phyloP scores from a whole-genome alignment of 805 yeast species.

The Candida loeiensis region DNA sequence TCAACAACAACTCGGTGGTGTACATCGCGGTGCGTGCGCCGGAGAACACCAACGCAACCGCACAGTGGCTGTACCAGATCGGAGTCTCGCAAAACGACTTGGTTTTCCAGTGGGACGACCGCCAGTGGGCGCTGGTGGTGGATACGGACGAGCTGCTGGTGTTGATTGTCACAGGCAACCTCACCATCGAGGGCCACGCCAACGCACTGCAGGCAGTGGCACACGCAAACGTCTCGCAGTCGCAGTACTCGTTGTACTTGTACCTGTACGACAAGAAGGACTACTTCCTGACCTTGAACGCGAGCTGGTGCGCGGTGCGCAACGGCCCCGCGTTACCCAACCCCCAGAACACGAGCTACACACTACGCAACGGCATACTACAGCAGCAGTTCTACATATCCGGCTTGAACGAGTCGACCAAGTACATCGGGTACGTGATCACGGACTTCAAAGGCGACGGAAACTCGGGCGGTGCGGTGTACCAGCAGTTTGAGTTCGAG shows the following conservation, averaged over 20 bases:
- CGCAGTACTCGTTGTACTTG: constrained; percentile 42
- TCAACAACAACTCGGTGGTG: constrained; percentile 13
- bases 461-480: constrained; percentile 61
- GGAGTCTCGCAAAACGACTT: constrained; percentile 63
- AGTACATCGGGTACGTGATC: constrained; percentile 62
- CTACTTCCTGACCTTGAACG: constrained; percentile 38
- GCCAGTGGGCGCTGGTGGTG: constrained; percentile 51
- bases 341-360: constrained; percentile 26
- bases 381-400: constrained; percentile 61
- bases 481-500: constrained; percentile 52
- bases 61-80: constrained; percentile 60
- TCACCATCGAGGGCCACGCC: constrained; percentile 13
- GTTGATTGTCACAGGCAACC: constrained; percentile 58
- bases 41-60: constrained; percentile 31
- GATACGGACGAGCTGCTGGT: constrained; percentile 73
- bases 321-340: constrained; percentile 44
- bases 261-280: constrained; percentile 40
- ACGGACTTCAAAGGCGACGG: constrained; percentile 35
- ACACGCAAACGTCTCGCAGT: constrained; percentile 21
- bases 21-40: constrained; percentile 43
- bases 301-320: constrained; percentile 70
- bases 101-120: constrained; percentile 66
- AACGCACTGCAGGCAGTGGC: not conserved
- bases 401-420: constrained; percentile 58
- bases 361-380: constrained; percentile 44